Base-by-base conservation (phyloP, 75 land plant species). In the Sequoiadendron giganteum region DNA sequence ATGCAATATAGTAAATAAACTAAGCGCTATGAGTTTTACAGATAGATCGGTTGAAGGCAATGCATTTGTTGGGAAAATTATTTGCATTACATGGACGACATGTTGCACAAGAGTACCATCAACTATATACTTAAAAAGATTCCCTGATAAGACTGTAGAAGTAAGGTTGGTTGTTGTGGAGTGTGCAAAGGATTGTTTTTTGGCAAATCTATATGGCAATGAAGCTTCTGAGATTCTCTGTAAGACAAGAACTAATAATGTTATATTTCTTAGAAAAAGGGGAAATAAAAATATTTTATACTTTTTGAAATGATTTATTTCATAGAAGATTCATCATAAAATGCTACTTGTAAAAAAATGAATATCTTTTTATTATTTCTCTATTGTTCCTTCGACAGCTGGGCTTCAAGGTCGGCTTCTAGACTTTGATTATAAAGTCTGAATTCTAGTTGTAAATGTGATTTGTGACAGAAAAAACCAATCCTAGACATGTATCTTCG, bases 41-140 rank as follows among this genome's bases (percentile, higher is more conserved):
- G 99, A 93, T 90, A 55, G 99, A 98, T 88, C 94, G 99, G 30
- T 86, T 96, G 88, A 95, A 97, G 88, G 97, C 99, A 55, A 92
- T 98, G 86, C 90, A 93, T 32, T 88, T 97, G 40, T 76, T 97
- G 78, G 97, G 94, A 81, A 94, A 90, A 90, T 92, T 98, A 85
- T 92, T 95, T 90, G 86, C 92, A 79, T 83, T 92, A 21, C 94
- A 95, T 49, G 93, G 93, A 13, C 87, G 87, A 73, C 92, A 91
- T 61, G 82, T 94, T 86, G 95, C 90, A 39, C 93, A 95, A 36
- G 93, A 94, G 73, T 95, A 95, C 91, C 92, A 72, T 2, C 91
- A 87, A 25, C 89, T 97, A 38, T 97, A 88, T 95, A 96, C 79
- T 85, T 97, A 84, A 97, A 93, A 87, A 93, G 99, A 85, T 94